Conservation (phyloP, 352 stramenopile genomes). For the Phytophthora fragariaefolia region DNA sequence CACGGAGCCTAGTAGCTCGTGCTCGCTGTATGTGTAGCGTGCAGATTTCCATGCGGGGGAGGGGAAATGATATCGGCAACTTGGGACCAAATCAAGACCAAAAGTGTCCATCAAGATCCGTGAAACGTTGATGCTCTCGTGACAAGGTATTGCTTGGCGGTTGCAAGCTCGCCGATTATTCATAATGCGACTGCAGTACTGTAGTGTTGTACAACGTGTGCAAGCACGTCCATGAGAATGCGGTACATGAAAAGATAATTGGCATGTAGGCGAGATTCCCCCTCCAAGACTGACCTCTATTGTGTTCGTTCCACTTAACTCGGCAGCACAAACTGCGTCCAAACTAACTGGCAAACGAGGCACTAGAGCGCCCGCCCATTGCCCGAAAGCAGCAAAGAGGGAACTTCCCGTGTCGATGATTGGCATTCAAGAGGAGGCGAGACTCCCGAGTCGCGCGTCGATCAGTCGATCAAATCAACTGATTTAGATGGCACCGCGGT, state of each 20-base stretch:
- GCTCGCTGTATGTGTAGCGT: not conserved
- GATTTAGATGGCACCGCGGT: constrained; percentile 89
- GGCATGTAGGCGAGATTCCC: constrained; percentile 36
- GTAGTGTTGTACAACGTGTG: no score
- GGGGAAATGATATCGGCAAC: not conserved
- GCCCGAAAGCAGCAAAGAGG: constrained; percentile 36
- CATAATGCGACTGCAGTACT: no score
- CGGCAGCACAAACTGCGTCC: constrained; percentile 27
- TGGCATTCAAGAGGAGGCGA: constrained; percentile 44
- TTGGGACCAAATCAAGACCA: no score
- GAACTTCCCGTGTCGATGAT: constrained; percentile 42
- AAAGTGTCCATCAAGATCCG: no score
- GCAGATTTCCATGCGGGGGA: not conserved
- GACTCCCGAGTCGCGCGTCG: constrained; percentile 35
- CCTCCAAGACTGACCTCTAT: constrained; percentile 46
- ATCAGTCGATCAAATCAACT: constrained; percentile 34
- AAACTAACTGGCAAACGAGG: constrained; percentile 37
- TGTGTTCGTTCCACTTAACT: constrained; percentile 40
- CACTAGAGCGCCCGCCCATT: constrained; percentile 30
- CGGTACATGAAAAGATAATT: constrained; percentile 14
- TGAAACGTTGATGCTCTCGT: no score
- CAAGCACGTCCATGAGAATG: no score
- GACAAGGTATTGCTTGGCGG: no score
- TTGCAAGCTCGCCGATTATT: no score
- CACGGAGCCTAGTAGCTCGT: constrained; percentile 4